Base-by-base conservation (phyloP, 768 basidiomycete species). In the Phlebiopsis gigantea region DNA sequence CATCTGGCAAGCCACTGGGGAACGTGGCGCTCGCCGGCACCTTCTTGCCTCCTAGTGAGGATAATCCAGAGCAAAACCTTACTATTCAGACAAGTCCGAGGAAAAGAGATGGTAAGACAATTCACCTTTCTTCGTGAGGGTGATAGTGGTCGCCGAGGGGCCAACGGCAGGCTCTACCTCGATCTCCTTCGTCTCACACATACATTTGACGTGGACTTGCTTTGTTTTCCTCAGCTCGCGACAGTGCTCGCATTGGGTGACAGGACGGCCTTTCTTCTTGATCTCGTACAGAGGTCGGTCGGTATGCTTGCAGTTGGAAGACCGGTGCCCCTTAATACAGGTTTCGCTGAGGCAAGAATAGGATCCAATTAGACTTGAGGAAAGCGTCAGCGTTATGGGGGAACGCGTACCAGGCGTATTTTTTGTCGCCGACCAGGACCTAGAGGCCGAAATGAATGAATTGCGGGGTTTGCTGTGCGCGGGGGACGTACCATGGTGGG, bases 281-380 rank as follows among this genome's bases (percentile, higher is more conserved):
- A 85, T 89, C 79, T 82, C 91, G 69, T 86, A 93, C 51, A 96
- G 78, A 34, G 92, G 87, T 42, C 93, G 82, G 69, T 93, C 90
- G 53, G 83, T 87, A 69, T 96, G 93, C 66, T 84, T 86, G 74
- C 93, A 96, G 28, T 84, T 80, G 15, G 90, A 91, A 15, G 93
- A 94, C 48, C 93, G 83, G 72, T 96, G 93, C 17, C 93, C 93
- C 73, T 93, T 93, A 72, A 94, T 94, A 75, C 93, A 96, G 62
- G 90, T 88, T 76, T 90, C 90, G 71, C 92, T 93, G 63, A 22
- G 46, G 41, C 57, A 49, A 45, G 6, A 46, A n/a, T 21, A 34
- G n/a, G 26, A 53, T 50, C 30, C 59, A 9, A 52, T 51, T 28
- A 45, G 46, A 42, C 42, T 55, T 55, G 58, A 56, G 41, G 55